Evolutionary conservation across 1,284 basidiomycete species (phyloP).

Genomic region (Testicularia cyperi): DNA sequence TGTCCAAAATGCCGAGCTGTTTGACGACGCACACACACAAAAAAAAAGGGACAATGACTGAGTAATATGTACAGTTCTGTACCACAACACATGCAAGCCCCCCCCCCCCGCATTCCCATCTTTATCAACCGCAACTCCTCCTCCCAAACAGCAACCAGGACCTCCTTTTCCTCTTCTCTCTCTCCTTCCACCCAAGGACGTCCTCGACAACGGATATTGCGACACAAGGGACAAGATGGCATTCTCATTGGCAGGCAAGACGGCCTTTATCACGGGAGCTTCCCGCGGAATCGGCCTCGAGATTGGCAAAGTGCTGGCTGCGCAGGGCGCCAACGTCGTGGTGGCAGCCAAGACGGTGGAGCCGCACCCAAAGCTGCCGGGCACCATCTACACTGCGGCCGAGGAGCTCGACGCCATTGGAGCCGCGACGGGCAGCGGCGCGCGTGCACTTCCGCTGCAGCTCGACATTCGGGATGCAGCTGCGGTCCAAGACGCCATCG

Average conservation of each 20-base stretch:
- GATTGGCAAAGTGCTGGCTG: conserved; percentile 43
- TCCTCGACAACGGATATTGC: no score
- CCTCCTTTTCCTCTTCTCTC: no score
- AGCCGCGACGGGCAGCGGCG: conserved; percentile 3
- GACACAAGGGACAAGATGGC: no score
- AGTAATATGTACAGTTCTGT: no score
- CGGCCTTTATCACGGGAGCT: conserved; percentile 47
- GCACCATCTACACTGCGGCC: conserved; percentile 58
- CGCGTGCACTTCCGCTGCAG: conserved; percentile 48
- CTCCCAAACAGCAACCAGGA: no score
- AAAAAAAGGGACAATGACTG: no score
- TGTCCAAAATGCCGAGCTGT: no score
- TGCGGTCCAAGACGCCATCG: conserved; percentile 48
- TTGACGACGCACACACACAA: no score
- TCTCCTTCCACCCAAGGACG: no score
- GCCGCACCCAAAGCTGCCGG: conserved; percentile 51
- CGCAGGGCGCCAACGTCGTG: conserved; percentile 47
- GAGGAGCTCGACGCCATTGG: conserved; percentile 51
- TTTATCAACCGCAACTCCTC: no score
- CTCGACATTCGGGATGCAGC: conserved; percentile 54
- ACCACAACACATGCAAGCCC: no score
- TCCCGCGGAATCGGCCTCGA: conserved; percentile 51
- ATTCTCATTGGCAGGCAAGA: conserved; percentile 14
- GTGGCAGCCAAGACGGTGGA: conserved; percentile 47
- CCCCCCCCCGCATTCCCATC: no score